Base-by-base conservation (phyloP, 441 rosid genomes). In the Macaranga tanarius region DNA sequence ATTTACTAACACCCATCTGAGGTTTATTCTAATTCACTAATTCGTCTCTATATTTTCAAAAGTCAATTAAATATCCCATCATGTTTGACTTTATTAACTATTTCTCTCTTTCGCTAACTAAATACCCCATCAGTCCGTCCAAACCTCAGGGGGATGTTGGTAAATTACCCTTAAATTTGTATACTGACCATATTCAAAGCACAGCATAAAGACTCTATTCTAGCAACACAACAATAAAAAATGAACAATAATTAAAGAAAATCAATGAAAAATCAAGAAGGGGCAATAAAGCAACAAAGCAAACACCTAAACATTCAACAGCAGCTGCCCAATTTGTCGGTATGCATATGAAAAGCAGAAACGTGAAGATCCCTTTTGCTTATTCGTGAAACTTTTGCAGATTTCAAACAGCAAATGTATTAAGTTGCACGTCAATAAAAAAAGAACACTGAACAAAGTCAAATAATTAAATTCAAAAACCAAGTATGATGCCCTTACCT, bases 401-500 rank as follows among this genome's bases (percentile, higher is more conserved):
- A 52, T n/a, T 20, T 62, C 31, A 10, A 9, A 7, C 2, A 42
- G 45, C 45, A 40, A 69, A 69, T 47, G 26, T 7, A 58, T 59
- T 42, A 22, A 54, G 58, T 54, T 62, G 74, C 23, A 58, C 7
- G 28, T 57, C 26, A 16, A 17, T 8, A 8, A 10, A 44, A 12
- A 17, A 19, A 26, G 19, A 69, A 31, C 12, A 48, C 28, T 40
- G n/a, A 10, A 16, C 71, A n/a, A 47, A 17, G 34, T 40, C n/a
- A 4, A 10, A 26, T 0, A 23, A 13, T 40, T 5, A 28, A 50
- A 57, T 9, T 31, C 12, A 9, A 72, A 40, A 34, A 22, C n/a
- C 22, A 10, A 40, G 25, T 10, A 15, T 62, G 47, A 57, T 52
- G 17, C 61, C 48, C 77, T 19, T 86, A 93, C 99, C 99, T 86